Evolutionary conservation across 2,329 filamentous ascomycete genomes (phyloP).

Genomic region (Aureobasidium sp.): DNA sequence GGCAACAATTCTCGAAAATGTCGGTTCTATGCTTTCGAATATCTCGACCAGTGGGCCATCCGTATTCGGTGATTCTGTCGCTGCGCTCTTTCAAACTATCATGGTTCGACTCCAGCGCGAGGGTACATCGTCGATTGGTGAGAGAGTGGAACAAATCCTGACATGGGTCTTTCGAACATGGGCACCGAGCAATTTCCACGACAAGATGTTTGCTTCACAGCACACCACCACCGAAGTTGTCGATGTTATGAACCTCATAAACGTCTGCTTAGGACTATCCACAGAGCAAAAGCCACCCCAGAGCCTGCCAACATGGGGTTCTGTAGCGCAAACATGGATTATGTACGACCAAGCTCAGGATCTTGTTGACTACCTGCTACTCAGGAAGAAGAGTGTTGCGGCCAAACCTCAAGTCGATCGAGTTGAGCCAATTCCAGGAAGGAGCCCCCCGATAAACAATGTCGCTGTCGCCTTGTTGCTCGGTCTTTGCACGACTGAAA

Average conservation of each 20-base stretch:
- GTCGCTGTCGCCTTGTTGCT: background rate
- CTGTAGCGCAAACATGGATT: slow-evolving; percentile 37
- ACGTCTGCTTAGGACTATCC: slow-evolving; percentile 54
- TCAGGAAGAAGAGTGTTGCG: slow-evolving; percentile 15
- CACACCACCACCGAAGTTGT: slow-evolving; percentile 54
- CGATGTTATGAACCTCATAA: slow-evolving; percentile 61
- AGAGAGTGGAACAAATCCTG: slow-evolving; percentile 61
- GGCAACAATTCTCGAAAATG: slow-evolving; percentile 56
- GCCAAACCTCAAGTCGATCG: background rate
- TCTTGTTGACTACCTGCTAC: slow-evolving; percentile 43
- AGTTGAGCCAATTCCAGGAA: background rate
- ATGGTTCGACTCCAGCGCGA: slow-evolving; percentile 57
- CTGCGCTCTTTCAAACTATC: slow-evolving; percentile 62
- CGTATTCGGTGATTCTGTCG: slow-evolving; percentile 67
- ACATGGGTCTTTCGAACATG: slow-evolving; percentile 77
- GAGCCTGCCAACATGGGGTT: slow-evolving; percentile 30
- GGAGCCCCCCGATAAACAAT: background rate
- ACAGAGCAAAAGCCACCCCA: slow-evolving; percentile 18
- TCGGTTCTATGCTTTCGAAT: slow-evolving; percentile 63
- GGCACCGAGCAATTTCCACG: slow-evolving; percentile 58
- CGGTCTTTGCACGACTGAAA: slow-evolving; percentile 5
- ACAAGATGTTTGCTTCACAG: slow-evolving; percentile 57
- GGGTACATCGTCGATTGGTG: slow-evolving; percentile 58
- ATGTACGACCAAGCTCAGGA: slow-evolving; percentile 31
- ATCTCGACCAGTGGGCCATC: slow-evolving; percentile 76